Base-by-base conservation (phyloP, 306 rosid species). In the Inga oerstediana region DNA sequence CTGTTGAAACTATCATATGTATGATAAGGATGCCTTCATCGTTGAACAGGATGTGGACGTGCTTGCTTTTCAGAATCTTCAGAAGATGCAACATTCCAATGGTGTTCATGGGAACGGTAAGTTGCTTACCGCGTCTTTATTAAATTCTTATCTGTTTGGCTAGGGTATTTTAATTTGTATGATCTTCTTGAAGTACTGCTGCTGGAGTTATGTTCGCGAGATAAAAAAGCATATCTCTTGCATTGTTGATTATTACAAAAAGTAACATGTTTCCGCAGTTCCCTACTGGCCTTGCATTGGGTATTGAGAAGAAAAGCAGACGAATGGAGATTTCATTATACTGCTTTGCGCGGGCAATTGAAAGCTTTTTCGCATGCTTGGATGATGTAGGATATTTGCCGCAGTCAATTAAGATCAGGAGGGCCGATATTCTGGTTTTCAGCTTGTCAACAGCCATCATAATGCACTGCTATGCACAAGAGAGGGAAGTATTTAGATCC, bases 381-480 rank as follows among this genome's bases (percentile, higher is more conserved):
- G 92, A 97, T 17, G 95, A 94, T 43, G 85, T 78, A 1, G 94
- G 97, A 79, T 94, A 92, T 85, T 84, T 94, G 82, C 97, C 89
- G 5, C 91, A 46, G 20, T 90, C 97, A 22, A 86, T 87, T 74
- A 93, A 81, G 59, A 87, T 96, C 74, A 91, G 89, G 87, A 87
- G 99, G 76, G 98, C 93, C 37, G 98, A 96, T 84, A 92, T 92
- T 35, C 76, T 91, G 74, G 83, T 90, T 81, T 96, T 96, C 88
- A 96, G 98, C 91, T 67, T 92, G 85, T 94, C 99, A 58, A 94
- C 97, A 3, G 98, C 97, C 85, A 92, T 96, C 87, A 96, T 96
- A 90, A 96, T 94, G 99, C 99, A 96, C 77, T 94, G 98, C 83
- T 97, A 92, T 74, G 95, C 97, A 37, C 89, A 90, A 77, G 99